Conservation (phyloP, 495 filamentous ascomycete species). For the Chaetomidium leptoderma region DNA sequence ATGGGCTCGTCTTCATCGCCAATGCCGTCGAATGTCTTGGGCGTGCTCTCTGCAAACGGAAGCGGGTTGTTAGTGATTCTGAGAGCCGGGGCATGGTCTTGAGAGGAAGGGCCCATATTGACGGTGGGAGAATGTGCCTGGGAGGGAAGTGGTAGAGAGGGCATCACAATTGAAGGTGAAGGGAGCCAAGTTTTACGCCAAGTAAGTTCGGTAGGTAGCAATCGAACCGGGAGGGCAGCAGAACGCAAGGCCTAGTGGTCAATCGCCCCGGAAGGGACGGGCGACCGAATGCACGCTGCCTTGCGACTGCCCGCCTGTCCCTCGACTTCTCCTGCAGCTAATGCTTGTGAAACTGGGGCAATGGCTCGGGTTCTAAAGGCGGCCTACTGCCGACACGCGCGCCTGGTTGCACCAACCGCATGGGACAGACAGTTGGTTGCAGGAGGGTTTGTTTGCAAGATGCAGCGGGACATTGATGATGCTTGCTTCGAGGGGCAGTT, state of each 20-base stretch:
- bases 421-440: background rate
- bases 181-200: background rate
- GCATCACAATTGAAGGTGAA: background rate
- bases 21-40: slow-evolving; percentile 43
- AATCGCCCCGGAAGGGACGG: background rate
- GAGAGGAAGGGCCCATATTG: background rate
- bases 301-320: background rate
- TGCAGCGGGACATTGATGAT: background rate
- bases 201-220: no score
- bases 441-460: background rate
- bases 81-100: background rate
- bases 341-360: slow-evolving; percentile 1
- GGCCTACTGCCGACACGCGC: background rate
- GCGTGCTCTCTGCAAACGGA: slow-evolving; percentile 46
- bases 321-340: background rate
- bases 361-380: background rate
- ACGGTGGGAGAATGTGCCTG: no score
- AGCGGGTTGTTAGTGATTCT: slow-evolving; percentile 15
- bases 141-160: background rate
- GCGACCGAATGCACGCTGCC: background rate
- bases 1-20: slow-evolving; percentile 52
- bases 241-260: background rate
- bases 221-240: no score
- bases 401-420: background rate
- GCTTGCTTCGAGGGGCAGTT: slow-evolving; percentile 4